These are phyloP conservation scores for Crithidia thermophila DNA, from an alignment of 208 protist species.

Conservation along the genomic window DNA sequence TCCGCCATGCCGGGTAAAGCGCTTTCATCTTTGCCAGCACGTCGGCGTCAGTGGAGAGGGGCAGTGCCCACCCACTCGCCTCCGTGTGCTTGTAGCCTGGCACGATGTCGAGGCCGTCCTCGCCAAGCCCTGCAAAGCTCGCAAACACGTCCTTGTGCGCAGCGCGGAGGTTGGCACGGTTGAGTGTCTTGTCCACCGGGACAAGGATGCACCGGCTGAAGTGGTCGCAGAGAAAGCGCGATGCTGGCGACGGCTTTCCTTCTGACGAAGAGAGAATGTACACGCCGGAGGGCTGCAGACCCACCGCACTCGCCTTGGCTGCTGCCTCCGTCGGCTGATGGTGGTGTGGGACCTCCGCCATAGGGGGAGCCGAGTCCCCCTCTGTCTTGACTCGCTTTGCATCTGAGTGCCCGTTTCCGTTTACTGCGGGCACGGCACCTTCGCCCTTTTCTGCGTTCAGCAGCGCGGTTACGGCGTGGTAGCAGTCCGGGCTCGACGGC, in stretches of 20 bases:
- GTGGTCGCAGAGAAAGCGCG: conserved; percentile 51
- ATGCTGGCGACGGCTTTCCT: conserved; percentile 36
- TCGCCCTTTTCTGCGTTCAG: background rate
- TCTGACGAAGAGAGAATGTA: background rate
- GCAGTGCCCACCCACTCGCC: conserved; percentile 47
- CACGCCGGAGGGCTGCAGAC: background rate
- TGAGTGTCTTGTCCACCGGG: conserved; percentile 32
- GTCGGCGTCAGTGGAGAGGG: conserved; percentile 30
- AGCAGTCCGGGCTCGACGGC: background rate
- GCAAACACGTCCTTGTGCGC: conserved; percentile 12
- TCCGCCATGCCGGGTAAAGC: conserved; percentile 33
- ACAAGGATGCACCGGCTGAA: conserved; percentile 41
- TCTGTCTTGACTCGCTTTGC: too few relatives aligned
- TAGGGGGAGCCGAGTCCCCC: too few relatives aligned
- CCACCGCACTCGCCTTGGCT: too few relatives aligned
- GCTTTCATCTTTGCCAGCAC: conserved; percentile 34
- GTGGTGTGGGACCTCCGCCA: too few relatives aligned
- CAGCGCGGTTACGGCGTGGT: background rate
- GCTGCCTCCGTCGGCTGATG: too few relatives aligned
- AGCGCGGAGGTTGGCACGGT: conserved; percentile 31
- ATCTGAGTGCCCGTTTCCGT: background rate
- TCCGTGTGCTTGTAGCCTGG: conserved; percentile 45
- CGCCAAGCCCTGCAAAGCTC: background rate
- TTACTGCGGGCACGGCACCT: background rate
- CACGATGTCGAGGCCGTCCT: conserved; percentile 39